Percentiles rank a stretch among this genome's conserved stretches.
phyloP scores from a whole-genome alignment of 768 basidiomycete species.

The Lentinula lateritia region DNA sequence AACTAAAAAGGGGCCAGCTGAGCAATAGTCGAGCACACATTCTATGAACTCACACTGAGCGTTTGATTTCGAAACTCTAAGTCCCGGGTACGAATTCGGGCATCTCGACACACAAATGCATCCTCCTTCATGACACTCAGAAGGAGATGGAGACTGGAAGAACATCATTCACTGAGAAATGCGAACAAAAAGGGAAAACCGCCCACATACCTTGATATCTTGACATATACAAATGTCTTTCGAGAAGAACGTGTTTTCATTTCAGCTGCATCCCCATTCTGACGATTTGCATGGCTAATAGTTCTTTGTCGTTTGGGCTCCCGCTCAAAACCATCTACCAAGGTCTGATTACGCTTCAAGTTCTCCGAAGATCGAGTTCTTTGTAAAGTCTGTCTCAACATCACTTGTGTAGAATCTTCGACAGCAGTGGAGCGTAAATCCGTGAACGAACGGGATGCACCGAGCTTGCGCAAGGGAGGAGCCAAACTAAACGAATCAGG shows the following conservation, averaged over 20 bases:
- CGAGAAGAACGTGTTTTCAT: conserved; percentile 78
- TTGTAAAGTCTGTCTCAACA: conserved; percentile 23
- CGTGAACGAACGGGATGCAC: conserved; percentile 64
- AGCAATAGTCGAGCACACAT: conserved; percentile 4
- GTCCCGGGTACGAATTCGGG: conserved; percentile 72
- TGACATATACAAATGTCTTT: conserved; percentile 80
- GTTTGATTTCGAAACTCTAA: conserved; percentile 81
- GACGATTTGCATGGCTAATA: conserved; percentile 4
- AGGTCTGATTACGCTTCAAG: conserved; percentile 15
- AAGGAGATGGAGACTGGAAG: conserved; percentile 56
- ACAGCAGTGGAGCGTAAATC: conserved; percentile 50
- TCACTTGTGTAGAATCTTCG: conserved; percentile 21
- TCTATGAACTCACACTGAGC: conserved; percentile 55
- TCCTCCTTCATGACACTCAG: conserved; percentile 78
- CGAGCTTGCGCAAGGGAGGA: conserved; percentile 44
- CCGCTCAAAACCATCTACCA: conserved; percentile 7
- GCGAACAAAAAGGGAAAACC: conserved; percentile 10
- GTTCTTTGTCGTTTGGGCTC: conserved; percentile 12
- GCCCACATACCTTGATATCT: conserved; percentile 56
- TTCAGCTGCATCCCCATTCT: conserved; percentile 61
- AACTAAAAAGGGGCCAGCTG: conserved; percentile 38
- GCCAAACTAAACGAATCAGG: conserved; percentile 21
- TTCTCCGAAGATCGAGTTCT: conserved; percentile 37
- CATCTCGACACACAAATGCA: conserved; percentile 79
- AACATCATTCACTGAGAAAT: conserved; percentile 10